Percentiles rank a stretch among this genome's conserved stretches.
Evolutionary conservation across 2,329 filamentous ascomycete genomes (phyloP).

Genomic region (Thelonectria olida): DNA sequence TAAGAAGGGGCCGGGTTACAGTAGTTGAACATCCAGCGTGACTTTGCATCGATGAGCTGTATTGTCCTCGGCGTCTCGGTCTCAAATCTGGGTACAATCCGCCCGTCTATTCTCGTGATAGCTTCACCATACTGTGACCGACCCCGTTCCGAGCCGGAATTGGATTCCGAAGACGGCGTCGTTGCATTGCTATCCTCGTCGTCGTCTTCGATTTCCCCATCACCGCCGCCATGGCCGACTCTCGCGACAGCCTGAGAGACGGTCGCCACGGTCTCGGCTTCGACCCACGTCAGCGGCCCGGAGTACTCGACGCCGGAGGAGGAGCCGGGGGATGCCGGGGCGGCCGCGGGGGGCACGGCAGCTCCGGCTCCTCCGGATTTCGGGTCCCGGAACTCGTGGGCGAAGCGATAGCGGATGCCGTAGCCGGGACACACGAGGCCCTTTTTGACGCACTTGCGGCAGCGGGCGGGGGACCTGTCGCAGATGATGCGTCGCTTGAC

Average conservation of each 20-base stretch:
- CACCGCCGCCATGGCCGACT: neutral
- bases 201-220: neutral
- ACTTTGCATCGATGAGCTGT: conserved; percentile 15
- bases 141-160: conserved; percentile 8
- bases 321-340: neutral
- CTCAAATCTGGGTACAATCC: neutral
- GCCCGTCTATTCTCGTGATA: neutral
- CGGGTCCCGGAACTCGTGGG: conserved; percentile 16
- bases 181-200: conserved; percentile 8
- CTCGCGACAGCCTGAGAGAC: neutral
- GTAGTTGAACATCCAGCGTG: conserved; percentile 24
- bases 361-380: neutral
- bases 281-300: conserved; percentile 13
- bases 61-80: neutral
- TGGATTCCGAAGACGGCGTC: conserved; percentile 16
- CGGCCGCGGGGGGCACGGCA: neutral
- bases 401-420: conserved; percentile 24
- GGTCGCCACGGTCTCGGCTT: neutral
- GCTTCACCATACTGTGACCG: neutral
- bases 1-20: neutral
- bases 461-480: conserved; percentile 21
- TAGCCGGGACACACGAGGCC: conserved; percentile 20
- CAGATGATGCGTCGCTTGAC: conserved; percentile 24
- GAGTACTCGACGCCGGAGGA: conserved; percentile 4
- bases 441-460: conserved; percentile 22